Evolutionary conservation across 306 rosid species (phyloP).

Genomic region (Dalbergia cultrata): DNA sequence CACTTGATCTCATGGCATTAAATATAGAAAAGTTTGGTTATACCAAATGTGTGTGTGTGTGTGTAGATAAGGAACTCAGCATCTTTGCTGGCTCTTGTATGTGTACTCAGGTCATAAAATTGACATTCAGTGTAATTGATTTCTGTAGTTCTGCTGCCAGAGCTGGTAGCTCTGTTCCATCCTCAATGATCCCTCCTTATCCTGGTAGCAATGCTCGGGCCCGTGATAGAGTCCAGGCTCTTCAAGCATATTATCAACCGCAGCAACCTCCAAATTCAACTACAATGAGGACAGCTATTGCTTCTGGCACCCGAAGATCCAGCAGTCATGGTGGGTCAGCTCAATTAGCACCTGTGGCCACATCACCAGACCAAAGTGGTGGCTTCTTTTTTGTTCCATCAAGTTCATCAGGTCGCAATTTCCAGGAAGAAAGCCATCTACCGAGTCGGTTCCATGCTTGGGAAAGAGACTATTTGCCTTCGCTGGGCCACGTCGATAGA

Average conservation of each 20-base stretch:
- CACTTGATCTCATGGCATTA: background rate
- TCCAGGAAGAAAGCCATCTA: conserved; percentile 76
- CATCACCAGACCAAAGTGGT: conserved; percentile 79
- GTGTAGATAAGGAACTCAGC: background rate
- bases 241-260: conserved; percentile 95
- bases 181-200: conserved; percentile 95
- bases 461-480: conserved; percentile 86
- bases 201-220: conserved; percentile 97
- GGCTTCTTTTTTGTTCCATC: conserved; percentile 81
- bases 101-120: conserved; percentile 17
- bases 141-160: conserved; percentile 84
- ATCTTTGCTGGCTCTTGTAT: conserved; percentile 5
- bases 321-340: conserved; percentile 77
- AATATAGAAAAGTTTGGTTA: conserved; percentile 10
- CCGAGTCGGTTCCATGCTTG: conserved; percentile 68
- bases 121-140: conserved; percentile 41
- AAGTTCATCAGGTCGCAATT: conserved; percentile 79
- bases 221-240: conserved; percentile 95
- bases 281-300: conserved; percentile 66
- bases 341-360: conserved; percentile 69
- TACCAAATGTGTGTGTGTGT: too few species aligned
- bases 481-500: conserved; percentile 73
- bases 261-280: conserved; percentile 77
- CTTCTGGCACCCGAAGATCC: conserved; percentile 73
- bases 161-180: conserved; percentile 82